Conservation (phyloP, 768 basidiomycete species). For the Russula lepida region DNA sequence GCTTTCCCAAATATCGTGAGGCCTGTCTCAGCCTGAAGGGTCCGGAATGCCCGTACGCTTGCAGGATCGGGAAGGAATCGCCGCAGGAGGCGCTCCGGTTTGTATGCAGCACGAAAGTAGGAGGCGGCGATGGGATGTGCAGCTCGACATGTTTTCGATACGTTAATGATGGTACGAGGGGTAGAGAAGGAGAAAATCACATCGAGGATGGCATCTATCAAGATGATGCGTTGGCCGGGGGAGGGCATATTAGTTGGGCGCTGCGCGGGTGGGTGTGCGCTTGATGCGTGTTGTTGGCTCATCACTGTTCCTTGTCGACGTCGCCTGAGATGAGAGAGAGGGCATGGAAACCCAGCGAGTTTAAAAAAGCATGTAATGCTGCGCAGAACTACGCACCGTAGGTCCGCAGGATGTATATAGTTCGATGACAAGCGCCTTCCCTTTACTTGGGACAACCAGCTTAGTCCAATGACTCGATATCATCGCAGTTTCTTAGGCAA, state of each 20-base stretch:
- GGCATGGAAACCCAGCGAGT: neutral
- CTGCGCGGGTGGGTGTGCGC: neutral
- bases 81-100: constrained; percentile 6
- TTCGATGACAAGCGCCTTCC: neutral
- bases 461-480: too few relatives aligned
- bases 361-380: neutral
- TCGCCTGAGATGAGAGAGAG: neutral
- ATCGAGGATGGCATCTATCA: constrained; percentile 35
- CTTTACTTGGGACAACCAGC: neutral
- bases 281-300: neutral
- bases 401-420: neutral
- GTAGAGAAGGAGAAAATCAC: constrained; percentile 50
- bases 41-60: neutral
- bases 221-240: constrained; percentile 63
- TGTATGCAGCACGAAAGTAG: constrained; percentile 14
- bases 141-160: constrained; percentile 10
- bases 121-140: constrained; percentile 10
- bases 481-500: too few relatives aligned
- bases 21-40: constrained; percentile 8
- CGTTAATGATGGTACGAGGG: constrained; percentile 31
- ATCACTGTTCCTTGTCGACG: neutral
- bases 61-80: neutral
- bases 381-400: neutral
- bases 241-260: constrained; percentile 25
- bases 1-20: neutral